A percentile compares a stretch with the other conserved stretches of the same genome.
These are phyloP conservation scores for Talaromyces funiculosus DNA, from an alignment of 2,329 filamentous ascomycete species.

Conservation along the genomic window DNA sequence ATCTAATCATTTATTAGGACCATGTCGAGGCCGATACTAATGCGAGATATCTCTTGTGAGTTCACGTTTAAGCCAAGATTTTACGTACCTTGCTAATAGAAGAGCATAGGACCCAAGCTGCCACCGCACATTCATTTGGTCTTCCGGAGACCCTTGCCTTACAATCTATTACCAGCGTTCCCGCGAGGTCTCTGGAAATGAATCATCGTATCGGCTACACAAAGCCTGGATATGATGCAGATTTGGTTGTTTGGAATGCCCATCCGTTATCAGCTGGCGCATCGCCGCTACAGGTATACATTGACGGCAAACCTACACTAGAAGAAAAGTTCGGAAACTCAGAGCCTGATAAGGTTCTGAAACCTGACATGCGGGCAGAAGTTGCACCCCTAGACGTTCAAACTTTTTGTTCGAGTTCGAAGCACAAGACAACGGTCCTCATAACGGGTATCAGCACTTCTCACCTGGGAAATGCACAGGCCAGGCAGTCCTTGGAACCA, in stretches of 20 bases:
- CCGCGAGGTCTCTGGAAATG: constrained; percentile 54
- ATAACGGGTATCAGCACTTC: constrained; percentile 22
- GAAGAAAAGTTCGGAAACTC: constrained; percentile 17
- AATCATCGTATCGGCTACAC: constrained; percentile 56
- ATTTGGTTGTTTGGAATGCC: constrained; percentile 58
- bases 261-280: constrained; percentile 58
- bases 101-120: constrained; percentile 42
- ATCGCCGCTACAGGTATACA: constrained; percentile 57
- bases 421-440: constrained; percentile 28
- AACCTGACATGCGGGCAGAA: constrained; percentile 23
- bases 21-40: constrained; percentile 30
- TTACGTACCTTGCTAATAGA: not conserved
- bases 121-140: constrained; percentile 50
- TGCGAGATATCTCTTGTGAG: constrained; percentile 39
- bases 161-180: constrained; percentile 54
- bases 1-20: constrained; percentile 21
- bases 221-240: constrained; percentile 58
- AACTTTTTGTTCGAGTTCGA: constrained; percentile 14
- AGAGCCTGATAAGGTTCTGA: not conserved
- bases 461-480: constrained; percentile 23
- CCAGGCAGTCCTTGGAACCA: not conserved
- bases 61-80: not conserved
- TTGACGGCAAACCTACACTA: constrained; percentile 50
- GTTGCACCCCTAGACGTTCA: constrained; percentile 18
- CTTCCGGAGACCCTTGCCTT: constrained; percentile 57